Percentiles rank a stretch among this genome's conserved stretches.
phyloP scores from a whole-genome alignment of 2,329 filamentous ascomycete genomes.

The Aspergillus calidoustus region DNA sequence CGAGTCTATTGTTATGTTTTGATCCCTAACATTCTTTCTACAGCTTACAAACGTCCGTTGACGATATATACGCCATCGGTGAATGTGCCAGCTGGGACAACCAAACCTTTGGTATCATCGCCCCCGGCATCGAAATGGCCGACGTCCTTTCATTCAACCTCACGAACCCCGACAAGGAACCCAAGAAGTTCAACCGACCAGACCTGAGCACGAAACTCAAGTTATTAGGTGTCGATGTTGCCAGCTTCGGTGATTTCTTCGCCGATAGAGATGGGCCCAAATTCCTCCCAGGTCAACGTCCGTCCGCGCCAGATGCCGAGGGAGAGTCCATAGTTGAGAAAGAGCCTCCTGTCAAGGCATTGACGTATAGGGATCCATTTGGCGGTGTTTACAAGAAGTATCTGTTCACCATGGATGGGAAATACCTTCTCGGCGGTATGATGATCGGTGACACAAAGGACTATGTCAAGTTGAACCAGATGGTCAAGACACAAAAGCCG shows the following conservation, averaged over 20 bases:
- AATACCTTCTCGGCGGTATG: constrained; percentile 92
- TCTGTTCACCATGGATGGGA: constrained; percentile 85
- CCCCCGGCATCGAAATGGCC: constrained; percentile 89
- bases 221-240: constrained; percentile 85
- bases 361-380: constrained; percentile 90
- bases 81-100: constrained; percentile 90
- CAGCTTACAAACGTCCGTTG: constrained; percentile 68
- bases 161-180: constrained; percentile 74
- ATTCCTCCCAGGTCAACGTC: constrained; percentile 66
- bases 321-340: constrained; percentile 42
- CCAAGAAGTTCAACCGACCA: constrained; percentile 74
- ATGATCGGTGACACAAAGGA: constrained; percentile 94
- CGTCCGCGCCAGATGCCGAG: constrained; percentile 45
- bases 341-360: constrained; percentile 71
- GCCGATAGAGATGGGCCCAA: constrained; percentile 83
- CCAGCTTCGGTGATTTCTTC: constrained; percentile 93
- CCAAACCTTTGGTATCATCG: constrained; percentile 86
- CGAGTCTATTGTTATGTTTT: too few species aligned
- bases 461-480: constrained; percentile 84
- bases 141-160: constrained; percentile 90
- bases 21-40: not conserved
- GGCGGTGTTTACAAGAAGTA: constrained; percentile 92
- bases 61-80: constrained; percentile 82
- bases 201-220: constrained; percentile 93
- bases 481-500: constrained; percentile 82